Evolutionary conservation across 1,284 basidiomycete species (phyloP).

Genomic region (Fomes fomentarius): DNA sequence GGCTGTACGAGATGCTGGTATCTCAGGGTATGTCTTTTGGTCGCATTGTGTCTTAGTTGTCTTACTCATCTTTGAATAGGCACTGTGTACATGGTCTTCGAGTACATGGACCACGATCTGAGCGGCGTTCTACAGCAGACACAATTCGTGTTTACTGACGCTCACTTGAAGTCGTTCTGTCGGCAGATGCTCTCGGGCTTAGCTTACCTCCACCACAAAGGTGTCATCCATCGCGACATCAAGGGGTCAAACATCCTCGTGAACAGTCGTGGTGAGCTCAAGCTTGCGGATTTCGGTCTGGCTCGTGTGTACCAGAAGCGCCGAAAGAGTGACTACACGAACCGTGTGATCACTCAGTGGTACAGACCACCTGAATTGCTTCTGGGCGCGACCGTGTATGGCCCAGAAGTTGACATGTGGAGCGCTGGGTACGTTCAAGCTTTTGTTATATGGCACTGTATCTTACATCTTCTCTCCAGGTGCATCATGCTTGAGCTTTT

Average conservation of each 20-base stretch:
- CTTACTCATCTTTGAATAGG: constrained; percentile 49
- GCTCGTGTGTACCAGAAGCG: constrained; percentile 96
- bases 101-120: constrained; percentile 99
- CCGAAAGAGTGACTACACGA: constrained; percentile 92
- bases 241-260: constrained; percentile 99
- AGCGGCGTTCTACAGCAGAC: constrained; percentile 94
- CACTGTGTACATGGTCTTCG: constrained; percentile 98
- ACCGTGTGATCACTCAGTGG: constrained; percentile 99
- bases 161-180: constrained; percentile 94
- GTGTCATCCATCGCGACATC: constrained; percentile 97
- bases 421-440: constrained; percentile 82
- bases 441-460: not conserved
- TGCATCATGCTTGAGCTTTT: constrained; percentile 99
- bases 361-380: constrained; percentile 96
- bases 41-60: not conserved
- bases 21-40: constrained; percentile 72
- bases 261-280: constrained; percentile 90
- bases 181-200: constrained; percentile 94
- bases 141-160: constrained; percentile 81
- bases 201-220: constrained; percentile 92
- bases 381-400: constrained; percentile 96
- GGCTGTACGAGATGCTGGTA: constrained; percentile 97
- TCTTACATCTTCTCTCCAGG: constrained; percentile 42
- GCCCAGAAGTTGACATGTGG: constrained; percentile 99
- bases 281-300: constrained; percentile 98